Percentiles rank a stretch among this genome's conserved stretches.
These are phyloP conservation scores for Geotrichum siamense DNA, from an alignment of 1,139 yeast species.

Conservation along the genomic window DNA sequence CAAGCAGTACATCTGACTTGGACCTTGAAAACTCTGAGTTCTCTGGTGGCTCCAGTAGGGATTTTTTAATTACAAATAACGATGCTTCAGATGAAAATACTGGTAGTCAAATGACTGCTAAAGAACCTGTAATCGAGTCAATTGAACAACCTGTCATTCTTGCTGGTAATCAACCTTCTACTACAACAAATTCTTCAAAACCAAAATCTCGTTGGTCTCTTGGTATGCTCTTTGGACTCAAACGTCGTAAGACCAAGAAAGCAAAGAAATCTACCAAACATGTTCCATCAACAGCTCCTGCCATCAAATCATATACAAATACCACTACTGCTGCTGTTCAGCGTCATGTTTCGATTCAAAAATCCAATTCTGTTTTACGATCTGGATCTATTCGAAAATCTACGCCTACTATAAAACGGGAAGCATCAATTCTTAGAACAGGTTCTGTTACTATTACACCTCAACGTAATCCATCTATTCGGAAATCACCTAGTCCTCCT, in stretches of 20 bases:
- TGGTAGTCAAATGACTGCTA: not conserved
- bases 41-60: not conserved
- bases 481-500: not conserved
- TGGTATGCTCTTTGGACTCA: slow-evolving; percentile 4
- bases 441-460: too few species aligned
- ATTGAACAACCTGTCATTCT: not conserved
- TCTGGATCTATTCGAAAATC: not conserved
- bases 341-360: not conserved
- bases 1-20: not conserved
- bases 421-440: too few species aligned
- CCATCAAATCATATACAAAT: not conserved
- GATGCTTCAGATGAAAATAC: not conserved
- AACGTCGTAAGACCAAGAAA: not conserved
- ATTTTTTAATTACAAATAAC: not conserved
- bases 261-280: not conserved
- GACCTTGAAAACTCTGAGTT: not conserved
- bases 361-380: not conserved
- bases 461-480: not conserved
- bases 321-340: not conserved
- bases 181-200: slow-evolving; percentile 1
- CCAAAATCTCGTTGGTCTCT: slow-evolving; percentile 13
- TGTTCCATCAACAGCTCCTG: not conserved
- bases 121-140: not conserved
- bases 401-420: not conserved
- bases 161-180: not conserved